Percentiles rank a stretch among this genome's conserved stretches.
These are phyloP conservation scores for Ottelia alismoides DNA, from an alignment of 106 monocot genomes.

Conservation along the genomic window DNA sequence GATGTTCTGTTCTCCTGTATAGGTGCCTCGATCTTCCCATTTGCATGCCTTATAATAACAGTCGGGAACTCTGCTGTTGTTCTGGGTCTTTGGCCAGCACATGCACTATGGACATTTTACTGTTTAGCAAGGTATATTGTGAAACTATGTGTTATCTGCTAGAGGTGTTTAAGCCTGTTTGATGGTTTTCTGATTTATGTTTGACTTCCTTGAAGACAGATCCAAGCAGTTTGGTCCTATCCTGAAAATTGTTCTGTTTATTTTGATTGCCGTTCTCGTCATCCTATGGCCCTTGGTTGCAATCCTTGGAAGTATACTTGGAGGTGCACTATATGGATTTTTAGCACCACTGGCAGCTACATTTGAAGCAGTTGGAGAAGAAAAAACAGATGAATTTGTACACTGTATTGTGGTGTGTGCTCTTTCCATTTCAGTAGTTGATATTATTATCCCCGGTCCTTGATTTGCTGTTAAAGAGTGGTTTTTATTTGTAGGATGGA, in stretches of 20 bases:
- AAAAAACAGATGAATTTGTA: conserved; percentile 37
- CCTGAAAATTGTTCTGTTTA: conserved; percentile 48
- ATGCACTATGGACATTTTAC: conserved; percentile 70
- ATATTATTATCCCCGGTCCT: background rate
- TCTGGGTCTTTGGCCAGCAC: conserved; percentile 83
- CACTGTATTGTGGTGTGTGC: conserved; percentile 68
- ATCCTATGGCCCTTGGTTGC: conserved; percentile 47
- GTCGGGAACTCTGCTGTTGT: conserved; percentile 73
- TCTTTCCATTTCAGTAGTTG: background rate
- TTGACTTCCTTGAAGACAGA: conserved; percentile 31
- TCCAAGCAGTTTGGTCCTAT: conserved; percentile 69
- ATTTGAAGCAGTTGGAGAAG: conserved; percentile 91
- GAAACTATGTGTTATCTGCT: background rate
- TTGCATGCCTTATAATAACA: conserved; percentile 55
- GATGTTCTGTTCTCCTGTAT: conserved; percentile 1
- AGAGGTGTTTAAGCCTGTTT: background rate
- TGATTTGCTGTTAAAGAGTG: background rate
- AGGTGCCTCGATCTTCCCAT: conserved; percentile 67
- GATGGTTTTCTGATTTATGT: conserved; percentile 6
- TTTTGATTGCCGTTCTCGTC: conserved; percentile 25
- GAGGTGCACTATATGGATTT: conserved; percentile 67
- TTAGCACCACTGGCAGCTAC: conserved; percentile 70
- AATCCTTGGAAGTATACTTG: conserved; percentile 51
- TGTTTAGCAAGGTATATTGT: conserved; percentile 51
- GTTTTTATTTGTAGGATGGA: conserved; percentile 63